These are phyloP conservation scores for Globisporangium parvum DNA, from an alignment of 352 stramenopile genomes.

Conservation along the genomic window DNA sequence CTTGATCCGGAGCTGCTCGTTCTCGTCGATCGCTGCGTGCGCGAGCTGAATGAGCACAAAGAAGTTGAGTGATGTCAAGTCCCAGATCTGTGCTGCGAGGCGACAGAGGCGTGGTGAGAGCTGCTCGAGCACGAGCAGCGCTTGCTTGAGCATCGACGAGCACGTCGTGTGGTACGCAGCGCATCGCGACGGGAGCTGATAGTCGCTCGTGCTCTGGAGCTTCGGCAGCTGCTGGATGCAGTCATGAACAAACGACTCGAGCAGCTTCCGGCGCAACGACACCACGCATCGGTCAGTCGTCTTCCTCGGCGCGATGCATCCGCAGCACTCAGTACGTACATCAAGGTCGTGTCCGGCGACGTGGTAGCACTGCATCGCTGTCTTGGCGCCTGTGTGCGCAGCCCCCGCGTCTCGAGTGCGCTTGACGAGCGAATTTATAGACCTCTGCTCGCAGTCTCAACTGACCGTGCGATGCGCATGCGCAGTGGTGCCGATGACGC, in stretches of 20 bases:
- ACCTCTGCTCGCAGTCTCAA: too few relatives aligned
- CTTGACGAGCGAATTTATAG: too few relatives aligned
- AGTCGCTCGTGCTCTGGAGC: conserved; percentile 15
- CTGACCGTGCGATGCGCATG: too few relatives aligned
- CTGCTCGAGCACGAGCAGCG: conserved; percentile 31
- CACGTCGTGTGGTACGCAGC: conserved; percentile 46
- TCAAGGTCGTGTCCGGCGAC: conserved; percentile 41
- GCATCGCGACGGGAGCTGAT: conserved; percentile 34
- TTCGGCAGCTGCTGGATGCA: conserved; percentile 43
- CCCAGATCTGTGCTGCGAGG: conserved; percentile 51
- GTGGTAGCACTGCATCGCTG: conserved; percentile 31
- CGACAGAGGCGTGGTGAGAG: conserved; percentile 43
- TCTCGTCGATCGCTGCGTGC: conserved; percentile 28
- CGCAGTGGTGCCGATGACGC: too few relatives aligned
- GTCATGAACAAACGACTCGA: conserved; percentile 55
- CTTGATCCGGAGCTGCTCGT: conserved; percentile 23
- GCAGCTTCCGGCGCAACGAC: conserved; percentile 15
- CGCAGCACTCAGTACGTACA: conserved; percentile 9
- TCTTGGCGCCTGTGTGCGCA: neutral
- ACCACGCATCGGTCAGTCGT: neutral
- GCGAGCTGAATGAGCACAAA: conserved; percentile 55
- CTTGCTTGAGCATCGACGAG: conserved; percentile 44
- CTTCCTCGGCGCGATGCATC: neutral
- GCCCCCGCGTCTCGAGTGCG: too few relatives aligned
- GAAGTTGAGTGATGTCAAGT: conserved; percentile 56